Percentiles rank a stretch among this genome's conserved stretches.
phyloP scores from a whole-genome alignment of 169 alveolate species.

The Plasmodium falciparum region DNA sequence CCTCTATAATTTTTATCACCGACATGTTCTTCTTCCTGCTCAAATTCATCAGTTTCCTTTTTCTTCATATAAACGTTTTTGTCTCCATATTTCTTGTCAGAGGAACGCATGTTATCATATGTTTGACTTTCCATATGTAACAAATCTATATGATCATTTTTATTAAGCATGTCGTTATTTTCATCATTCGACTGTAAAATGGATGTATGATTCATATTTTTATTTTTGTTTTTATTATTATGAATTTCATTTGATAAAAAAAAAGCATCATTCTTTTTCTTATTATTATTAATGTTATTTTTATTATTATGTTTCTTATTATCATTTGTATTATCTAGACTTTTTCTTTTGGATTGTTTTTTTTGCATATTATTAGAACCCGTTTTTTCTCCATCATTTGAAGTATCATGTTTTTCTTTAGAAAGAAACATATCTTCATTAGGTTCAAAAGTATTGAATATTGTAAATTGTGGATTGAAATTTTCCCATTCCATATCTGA shows the following conservation, averaged over 20 bases:
- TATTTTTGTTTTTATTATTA: no score
- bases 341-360: background rate
- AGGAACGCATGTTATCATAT: no score
- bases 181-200: no score
- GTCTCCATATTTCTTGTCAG: no score
- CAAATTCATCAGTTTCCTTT: background rate
- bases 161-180: no score
- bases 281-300: constrained; percentile 1
- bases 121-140: background rate
- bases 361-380: constrained; percentile 7
- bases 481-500: constrained; percentile 68
- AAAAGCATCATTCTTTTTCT: constrained; percentile 1
- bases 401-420: background rate
- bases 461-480: constrained; percentile 47
- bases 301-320: background rate
- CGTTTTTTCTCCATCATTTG: constrained; percentile 4
- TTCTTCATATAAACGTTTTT: no score
- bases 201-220: no score
- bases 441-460: constrained; percentile 12
- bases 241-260: constrained; percentile 27
- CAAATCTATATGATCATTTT: background rate
- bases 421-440: background rate
- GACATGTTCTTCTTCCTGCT: no score
- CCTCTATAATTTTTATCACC: background rate
- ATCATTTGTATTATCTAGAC: background rate